Base-by-base conservation (phyloP, 306 rosid species). In the Delonix regia region DNA sequence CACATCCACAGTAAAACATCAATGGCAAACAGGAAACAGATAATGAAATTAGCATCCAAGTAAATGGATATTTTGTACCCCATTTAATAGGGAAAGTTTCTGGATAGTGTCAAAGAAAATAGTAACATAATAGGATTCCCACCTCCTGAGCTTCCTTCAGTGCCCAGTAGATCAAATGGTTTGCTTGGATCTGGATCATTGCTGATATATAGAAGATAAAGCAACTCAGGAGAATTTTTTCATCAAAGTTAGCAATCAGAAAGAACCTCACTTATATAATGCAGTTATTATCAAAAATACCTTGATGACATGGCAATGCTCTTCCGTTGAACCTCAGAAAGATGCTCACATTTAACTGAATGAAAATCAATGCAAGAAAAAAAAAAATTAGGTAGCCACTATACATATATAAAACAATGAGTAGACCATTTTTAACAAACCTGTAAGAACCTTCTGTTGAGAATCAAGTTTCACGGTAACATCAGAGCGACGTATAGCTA, bases 381-480 rank as follows among this genome's bases (percentile, higher is more conserved):
- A 19, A 8, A 27, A 28, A 61, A 65, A 44, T 55, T 30, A 66
- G 60, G 36, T 19, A 61, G 22, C 34, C 21, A 60, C 53, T 6
- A 52, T 70, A 51, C 16, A 78, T 63, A 52, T 6, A 22, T 62
- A 65, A 10, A 65, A 67, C 48, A 45, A 48, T 48, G 73, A 64
- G 45, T 41, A 24, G 52, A 59, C 30, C 27, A 18, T 22, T 55
- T 63, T 61, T 53, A 55, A 82, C 93, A 68, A 71, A 96, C 99
- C 99, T 90, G 98, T 90, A 85, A 93, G 91, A 91, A 96, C 93
- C 87, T 87, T 93, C 73, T 93, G 99, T 89, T 89, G 92, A 75
- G 99, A 96, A 90, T 96, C 98, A 48, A 96, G 93, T 88, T 96
- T 96, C 77, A 96, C 99, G 18, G 98, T 96, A 78, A 96, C 89